phyloP scores from a whole-genome alignment of 257 asterid genomes.

The Nicotiana paniculata region DNA sequence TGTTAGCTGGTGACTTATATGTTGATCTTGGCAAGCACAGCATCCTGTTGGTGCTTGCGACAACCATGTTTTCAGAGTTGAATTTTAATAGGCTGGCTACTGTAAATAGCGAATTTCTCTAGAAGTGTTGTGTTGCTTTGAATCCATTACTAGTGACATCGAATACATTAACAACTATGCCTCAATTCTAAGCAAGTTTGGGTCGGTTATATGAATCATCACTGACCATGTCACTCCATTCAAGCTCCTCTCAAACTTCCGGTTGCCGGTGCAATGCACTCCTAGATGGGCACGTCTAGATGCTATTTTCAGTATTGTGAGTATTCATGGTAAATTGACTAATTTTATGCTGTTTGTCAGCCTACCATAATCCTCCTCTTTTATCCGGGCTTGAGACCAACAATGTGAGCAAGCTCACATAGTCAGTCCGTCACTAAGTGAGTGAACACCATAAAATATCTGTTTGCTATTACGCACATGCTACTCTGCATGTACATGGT shows the following conservation, averaged over 20 bases:
- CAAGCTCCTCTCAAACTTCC: not conserved
- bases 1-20: not conserved
- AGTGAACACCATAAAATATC: not conserved
- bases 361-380: not conserved
- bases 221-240: not conserved
- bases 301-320: not conserved
- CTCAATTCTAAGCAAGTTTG: not conserved
- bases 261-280: not conserved
- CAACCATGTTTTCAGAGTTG: not conserved
- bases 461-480: not conserved
- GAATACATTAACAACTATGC: not conserved
- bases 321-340: not conserved
- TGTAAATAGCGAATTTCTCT: not conserved
- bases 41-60: not conserved
- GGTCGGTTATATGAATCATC: not conserved
- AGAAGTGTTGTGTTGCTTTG: not conserved
- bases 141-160: not conserved
- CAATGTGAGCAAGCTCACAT: not conserved
- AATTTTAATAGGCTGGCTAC: not conserved
- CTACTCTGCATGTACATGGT: not conserved
- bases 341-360: not conserved
- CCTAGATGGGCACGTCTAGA: not conserved
- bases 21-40: not conserved
- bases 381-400: not conserved
- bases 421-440: not conserved